A percentile compares a stretch with the other conserved stretches of the same genome.
Conservation (phyloP, 768 basidiomycete species). For the Rhizopogon vesiculosus region DNA sequence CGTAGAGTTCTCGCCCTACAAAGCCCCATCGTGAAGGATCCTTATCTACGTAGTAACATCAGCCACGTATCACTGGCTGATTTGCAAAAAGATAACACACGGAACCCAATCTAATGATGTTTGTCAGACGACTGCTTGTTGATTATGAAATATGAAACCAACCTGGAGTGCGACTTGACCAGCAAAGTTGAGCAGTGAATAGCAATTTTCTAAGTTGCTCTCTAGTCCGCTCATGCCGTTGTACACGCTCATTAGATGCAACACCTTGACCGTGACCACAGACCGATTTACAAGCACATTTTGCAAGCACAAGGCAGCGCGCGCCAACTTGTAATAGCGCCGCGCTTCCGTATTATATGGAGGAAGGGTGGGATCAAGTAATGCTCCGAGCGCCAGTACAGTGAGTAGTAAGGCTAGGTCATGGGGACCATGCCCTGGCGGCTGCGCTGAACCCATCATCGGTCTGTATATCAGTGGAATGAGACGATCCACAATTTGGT, state of each 20-base stretch:
- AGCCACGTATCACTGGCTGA: constrained; percentile 3
- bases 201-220: constrained; percentile 43
- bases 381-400: constrained; percentile 42
- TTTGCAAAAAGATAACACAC: constrained; percentile 4
- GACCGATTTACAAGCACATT: constrained; percentile 40
- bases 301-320: constrained; percentile 42
- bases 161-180: constrained; percentile 45
- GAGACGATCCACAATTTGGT: constrained; percentile 38
- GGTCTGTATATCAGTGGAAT: constrained; percentile 39
- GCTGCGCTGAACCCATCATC: neutral
- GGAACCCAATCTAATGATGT: constrained; percentile 8
- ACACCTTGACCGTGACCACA: constrained; percentile 41
- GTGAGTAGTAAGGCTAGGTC: constrained; percentile 45
- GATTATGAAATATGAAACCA: constrained; percentile 8
- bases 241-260: constrained; percentile 52
- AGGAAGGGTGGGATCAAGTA: constrained; percentile 41
- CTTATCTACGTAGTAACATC: constrained; percentile 30
- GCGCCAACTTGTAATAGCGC: constrained; percentile 45
- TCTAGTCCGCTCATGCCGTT: constrained; percentile 51
- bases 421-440: constrained; percentile 36
- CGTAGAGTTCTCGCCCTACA: constrained; percentile 44
- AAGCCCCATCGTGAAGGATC: constrained; percentile 51
- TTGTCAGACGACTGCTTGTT: neutral
- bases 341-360: constrained; percentile 49
- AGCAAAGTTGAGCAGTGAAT: constrained; percentile 42